Base-by-base conservation (phyloP, 495 filamentous ascomycete genomes). In the Aspergillus heteromorphus region DNA sequence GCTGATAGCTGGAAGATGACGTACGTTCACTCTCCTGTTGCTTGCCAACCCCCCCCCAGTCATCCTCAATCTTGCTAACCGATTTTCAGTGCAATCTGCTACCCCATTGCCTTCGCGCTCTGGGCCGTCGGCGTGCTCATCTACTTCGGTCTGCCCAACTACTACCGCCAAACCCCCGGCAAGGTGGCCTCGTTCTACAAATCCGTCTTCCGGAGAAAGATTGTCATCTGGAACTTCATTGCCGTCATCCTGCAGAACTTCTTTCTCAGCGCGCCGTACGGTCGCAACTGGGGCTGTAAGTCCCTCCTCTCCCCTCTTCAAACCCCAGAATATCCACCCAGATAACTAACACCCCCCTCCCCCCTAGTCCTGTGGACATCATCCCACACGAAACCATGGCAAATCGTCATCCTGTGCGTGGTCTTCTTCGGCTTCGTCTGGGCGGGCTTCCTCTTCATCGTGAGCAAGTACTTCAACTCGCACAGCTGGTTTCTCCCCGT, bases 111-210 rank as follows among this genome's bases (percentile, higher is more conserved):
- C n/a, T 10, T 68, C 13, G 63, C 73, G 51, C 56, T 77, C 1
- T 76, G 71, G 65, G 53, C 47, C 4, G 53, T 77, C 9, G 74
- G 73, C 1, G 21, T 72, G n/a, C 52, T 77, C 6, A 48, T 77
- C 14, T 68, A 62, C 48, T 69, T 73, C 29, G 74, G 74, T 6
- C 60, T 77, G 21, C 74, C 74, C 19, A 74, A 76, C 49, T 77
- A 76, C 55, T 77, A 77, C 57, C 73, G 81, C 43, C 84, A 86
- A 57, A 68, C 73, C 2, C 86, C 87, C 0, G 87, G 85, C 45
- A 79, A 79, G 36, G 80, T 89, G 0, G 86, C 87, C 2, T 76
- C 74, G 0, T 77, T 77, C 60, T 77, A 77, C 59, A 68, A 66
- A 45, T 74, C 74, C 1, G 63, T 77, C 3, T 70, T 73, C 49